Evolutionary conservation across 208 protist genomes (phyloP), one percentile per base, ranked within the genome.

Genomic region (Strigomonas galati): DNA sequence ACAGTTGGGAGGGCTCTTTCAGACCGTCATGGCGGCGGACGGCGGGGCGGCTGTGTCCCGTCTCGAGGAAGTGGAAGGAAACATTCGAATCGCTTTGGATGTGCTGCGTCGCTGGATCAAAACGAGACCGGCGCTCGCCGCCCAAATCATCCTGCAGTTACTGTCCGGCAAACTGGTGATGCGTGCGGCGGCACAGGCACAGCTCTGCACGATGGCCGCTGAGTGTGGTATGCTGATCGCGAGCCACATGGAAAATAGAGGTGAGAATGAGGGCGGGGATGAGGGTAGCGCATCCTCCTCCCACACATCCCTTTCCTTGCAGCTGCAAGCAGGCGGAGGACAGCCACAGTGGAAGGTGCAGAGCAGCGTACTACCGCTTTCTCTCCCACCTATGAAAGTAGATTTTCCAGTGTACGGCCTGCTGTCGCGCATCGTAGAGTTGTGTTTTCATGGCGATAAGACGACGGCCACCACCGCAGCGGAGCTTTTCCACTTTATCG

Each of bases 401-500:
- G 52, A 65, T 1, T 73, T 98, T 12, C 74, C 74, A 31, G 43
- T 97, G 15, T 87, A 85, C 58, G 21, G 60, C 7, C 62, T 97
- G 0, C 66, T 98, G 6, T 85, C 84, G 26, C 63, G 74, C 12
- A 60, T 95, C 9, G 69, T 84, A 0, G 55, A 82, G 23, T 69
- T 98, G 3, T 84, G 88, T 48, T 72, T 82, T 55, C 65, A 74
- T 17, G 67, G 85, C 0, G 76, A 66, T n/a, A 71, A 83, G 56
- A 70, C 78, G 32, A 81, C 87, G 12, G 91, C 95, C 27, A 72
- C 91, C 2, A 85, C 91, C 0, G 89, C 93, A 10, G 85, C 82
- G 62, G 92, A 98, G 68, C 78, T 98, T 5, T 76, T 98, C 19
- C 88, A 97, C 68, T 81, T 82, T n/a, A 67, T 89, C 2, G 65